Evolutionary conservation across 2,329 filamentous ascomycete genomes (phyloP).

Genomic region (Colletotrichum scovillei): DNA sequence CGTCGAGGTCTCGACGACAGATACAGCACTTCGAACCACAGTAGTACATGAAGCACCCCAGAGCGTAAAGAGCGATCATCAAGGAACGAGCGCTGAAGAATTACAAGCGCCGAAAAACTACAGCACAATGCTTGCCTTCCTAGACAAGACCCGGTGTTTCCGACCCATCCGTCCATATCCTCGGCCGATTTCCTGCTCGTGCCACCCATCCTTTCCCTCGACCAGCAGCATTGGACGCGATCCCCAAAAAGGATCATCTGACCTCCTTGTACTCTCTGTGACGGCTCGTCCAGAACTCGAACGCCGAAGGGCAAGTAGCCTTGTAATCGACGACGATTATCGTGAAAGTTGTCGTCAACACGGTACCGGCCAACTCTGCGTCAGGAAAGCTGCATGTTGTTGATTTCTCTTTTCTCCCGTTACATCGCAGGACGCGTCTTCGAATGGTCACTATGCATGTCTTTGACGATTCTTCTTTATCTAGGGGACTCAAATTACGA

Average conservation of each 20-base stretch:
- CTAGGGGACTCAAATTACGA: not conserved
- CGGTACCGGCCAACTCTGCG: not conserved
- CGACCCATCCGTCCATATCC: not conserved
- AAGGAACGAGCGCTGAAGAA: not conserved
- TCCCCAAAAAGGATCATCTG: conserved; percentile 21
- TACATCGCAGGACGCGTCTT: conserved; percentile 12
- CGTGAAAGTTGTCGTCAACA: not conserved
- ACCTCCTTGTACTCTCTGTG: conserved; percentile 24
- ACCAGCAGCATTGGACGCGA: conserved; percentile 5
- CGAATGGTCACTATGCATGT: conserved; percentile 24
- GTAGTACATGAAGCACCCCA: not conserved
- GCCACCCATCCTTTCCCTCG: conserved; percentile 14
- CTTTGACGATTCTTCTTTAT: not conserved
- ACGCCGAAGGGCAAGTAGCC: not conserved
- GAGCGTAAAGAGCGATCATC: not conserved
- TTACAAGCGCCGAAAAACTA: not conserved
- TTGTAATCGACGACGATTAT: not conserved
- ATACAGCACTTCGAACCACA: not conserved
- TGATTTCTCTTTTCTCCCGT: conserved; percentile 10
- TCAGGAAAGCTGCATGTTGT: not conserved
- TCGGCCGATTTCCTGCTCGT: conserved; percentile 16
- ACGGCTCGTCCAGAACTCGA: not conserved
- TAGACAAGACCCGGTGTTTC: not conserved
- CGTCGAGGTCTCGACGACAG: not conserved
- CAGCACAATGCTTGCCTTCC: not conserved